phyloP scores from a whole-genome alignment of 2,329 filamentous ascomycete species.

The Coniochaeta pulveracea region DNA sequence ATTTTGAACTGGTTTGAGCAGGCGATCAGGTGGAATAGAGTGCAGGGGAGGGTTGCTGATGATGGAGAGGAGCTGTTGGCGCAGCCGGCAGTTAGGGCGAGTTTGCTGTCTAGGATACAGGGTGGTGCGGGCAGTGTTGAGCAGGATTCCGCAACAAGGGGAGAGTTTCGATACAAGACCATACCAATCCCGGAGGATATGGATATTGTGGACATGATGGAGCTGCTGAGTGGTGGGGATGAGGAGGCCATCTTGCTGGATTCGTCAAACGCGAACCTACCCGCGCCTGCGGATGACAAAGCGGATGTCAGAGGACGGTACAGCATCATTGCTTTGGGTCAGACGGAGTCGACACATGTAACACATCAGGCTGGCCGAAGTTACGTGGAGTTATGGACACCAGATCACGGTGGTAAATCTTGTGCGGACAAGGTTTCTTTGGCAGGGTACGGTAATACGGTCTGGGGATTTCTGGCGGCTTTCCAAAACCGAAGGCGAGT shows the following conservation, averaged over 20 bases:
- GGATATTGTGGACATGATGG: conserved; percentile 42
- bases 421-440: conserved; percentile 17
- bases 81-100: conserved; percentile 19
- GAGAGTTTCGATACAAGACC: conserved; percentile 24
- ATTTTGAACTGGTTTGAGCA: conserved; percentile 66
- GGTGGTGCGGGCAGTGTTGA: background rate
- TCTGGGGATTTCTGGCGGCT: conserved; percentile 40
- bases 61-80: conserved; percentile 12
- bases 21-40: conserved; percentile 48
- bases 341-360: conserved; percentile 43
- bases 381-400: conserved; percentile 20
- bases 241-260: conserved; percentile 45
- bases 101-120: conserved; percentile 18
- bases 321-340: conserved; percentile 62
- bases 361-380: conserved; percentile 43
- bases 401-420: conserved; percentile 7
- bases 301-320: conserved; percentile 46
- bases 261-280: conserved; percentile 42
- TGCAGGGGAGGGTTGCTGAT: conserved; percentile 11
- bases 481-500: conserved; percentile 25
- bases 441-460: conserved; percentile 16
- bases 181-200: conserved; percentile 32
- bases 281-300: conserved; percentile 21
- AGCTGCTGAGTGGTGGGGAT: conserved; percentile 27
- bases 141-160: conserved; percentile 8